A percentile compares a stretch with the other conserved stretches of the same genome.
These are phyloP conservation scores for Astragalus glycyphyllos DNA, from an alignment of 306 rosid genomes.

Conservation along the genomic window DNA sequence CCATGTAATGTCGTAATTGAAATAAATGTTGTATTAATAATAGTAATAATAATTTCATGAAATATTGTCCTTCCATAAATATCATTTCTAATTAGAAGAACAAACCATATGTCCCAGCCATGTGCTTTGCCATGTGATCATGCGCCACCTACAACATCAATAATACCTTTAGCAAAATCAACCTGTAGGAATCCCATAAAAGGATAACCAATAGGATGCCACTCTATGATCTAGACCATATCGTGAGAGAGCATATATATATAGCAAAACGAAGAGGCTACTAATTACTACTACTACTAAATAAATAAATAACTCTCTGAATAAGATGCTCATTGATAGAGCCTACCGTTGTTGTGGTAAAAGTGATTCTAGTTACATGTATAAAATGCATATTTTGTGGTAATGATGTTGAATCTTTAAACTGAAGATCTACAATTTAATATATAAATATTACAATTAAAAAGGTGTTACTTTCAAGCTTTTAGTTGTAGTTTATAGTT, in stretches of 20 bases:
- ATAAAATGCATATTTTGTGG: conserved; percentile 6
- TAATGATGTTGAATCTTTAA: conserved; percentile 16
- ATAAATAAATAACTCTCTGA: too few species aligned
- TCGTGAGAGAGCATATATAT: conserved; percentile 22
- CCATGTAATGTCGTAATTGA: neutral
- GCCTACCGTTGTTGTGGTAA: neutral
- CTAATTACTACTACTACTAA: neutral
- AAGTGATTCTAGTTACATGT: neutral
- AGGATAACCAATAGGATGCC: conserved; percentile 20
- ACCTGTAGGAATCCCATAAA: conserved; percentile 23
- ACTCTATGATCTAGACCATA: conserved; percentile 5
- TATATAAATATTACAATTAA: neutral
- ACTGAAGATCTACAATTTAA: neutral
- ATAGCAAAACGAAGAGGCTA: neutral
- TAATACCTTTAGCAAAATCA: conserved; percentile 30
- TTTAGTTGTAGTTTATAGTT: neutral
- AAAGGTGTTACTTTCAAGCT: neutral
- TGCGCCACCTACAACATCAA: neutral
- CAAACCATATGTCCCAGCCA: conserved; percentile 15
- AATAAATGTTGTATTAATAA: neutral
- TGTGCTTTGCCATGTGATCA: conserved; percentile 33
- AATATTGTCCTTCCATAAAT: neutral
- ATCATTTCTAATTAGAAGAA: neutral
- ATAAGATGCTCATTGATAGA: conserved; percentile 6
- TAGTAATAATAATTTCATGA: neutral